Evolutionary conservation across 768 basidiomycete species (phyloP).

Genomic region (Zangia roseola): DNA sequence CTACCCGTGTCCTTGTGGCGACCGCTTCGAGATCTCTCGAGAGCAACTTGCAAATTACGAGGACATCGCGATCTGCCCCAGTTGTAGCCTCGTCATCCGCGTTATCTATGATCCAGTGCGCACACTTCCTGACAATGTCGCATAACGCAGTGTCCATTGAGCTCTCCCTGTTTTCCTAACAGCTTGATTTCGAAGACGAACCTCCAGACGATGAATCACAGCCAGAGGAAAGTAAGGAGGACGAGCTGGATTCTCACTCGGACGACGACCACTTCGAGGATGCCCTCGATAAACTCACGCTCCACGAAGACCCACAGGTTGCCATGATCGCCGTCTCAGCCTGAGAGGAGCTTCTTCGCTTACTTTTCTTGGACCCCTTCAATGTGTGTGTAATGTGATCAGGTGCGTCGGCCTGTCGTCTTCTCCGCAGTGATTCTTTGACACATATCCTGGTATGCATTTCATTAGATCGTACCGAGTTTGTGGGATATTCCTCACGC

Average conservation of each 20-base stretch:
- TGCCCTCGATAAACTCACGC: conserved; percentile 59
- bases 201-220: conserved; percentile 47
- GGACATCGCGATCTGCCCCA: conserved; percentile 94
- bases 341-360: not conserved
- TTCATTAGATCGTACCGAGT: not conserved
- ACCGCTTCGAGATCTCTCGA: conserved; percentile 93
- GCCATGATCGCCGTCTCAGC: conserved; percentile 18
- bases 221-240: conserved; percentile 34
- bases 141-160: conserved; percentile 6
- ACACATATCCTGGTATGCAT: not conserved
- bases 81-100: conserved; percentile 89
- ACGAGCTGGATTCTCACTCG: conserved; percentile 35
- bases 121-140: conserved; percentile 12
- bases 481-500: not conserved
- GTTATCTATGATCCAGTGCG: conserved; percentile 94
- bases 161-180: not conserved
- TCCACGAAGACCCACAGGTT: conserved; percentile 13
- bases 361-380: not conserved
- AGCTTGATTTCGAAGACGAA: conserved; percentile 88
- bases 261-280: conserved; percentile 57
- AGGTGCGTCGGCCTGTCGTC: not conserved
- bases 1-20: conserved; percentile 97
- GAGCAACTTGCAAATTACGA: conserved; percentile 84
- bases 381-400: not conserved
- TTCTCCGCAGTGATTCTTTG: not conserved